These are phyloP conservation scores for Mycena pura DNA, from an alignment of 768 basidiomycete genomes.

Conservation along the genomic window DNA sequence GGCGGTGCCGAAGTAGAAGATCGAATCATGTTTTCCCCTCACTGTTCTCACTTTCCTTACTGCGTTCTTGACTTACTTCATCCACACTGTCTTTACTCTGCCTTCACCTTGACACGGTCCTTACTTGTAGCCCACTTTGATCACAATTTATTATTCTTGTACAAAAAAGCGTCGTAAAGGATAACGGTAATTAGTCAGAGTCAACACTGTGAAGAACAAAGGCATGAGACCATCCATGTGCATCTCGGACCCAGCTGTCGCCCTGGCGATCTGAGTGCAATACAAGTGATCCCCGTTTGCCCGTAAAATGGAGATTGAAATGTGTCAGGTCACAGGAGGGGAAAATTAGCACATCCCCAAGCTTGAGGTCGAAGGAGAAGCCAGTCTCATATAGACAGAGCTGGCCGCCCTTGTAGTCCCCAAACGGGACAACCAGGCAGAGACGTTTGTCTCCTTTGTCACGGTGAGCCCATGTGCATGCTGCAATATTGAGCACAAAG, in stretches of 20 bases:
- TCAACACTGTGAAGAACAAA: no score
- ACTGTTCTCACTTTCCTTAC: background rate
- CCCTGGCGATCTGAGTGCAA: constrained; percentile 26
- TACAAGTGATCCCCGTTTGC: constrained; percentile 27
- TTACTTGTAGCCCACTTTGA: no score
- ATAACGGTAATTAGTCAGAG: no score
- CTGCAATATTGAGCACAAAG: background rate
- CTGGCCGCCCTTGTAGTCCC: constrained; percentile 26
- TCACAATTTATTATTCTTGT: no score
- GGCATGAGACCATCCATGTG: background rate
- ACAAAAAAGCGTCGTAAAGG: no score
- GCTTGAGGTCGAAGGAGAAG: constrained; percentile 20
- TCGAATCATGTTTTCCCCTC: background rate
- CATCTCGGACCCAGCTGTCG: background rate
- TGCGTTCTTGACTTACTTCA: background rate
- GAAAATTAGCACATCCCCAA: constrained; percentile 27
- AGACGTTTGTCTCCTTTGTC: background rate
- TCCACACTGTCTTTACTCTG: background rate
- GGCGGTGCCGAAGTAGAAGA: no score
- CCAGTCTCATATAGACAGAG: constrained; percentile 27
- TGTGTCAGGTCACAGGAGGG: constrained; percentile 23
- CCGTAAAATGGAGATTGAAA: constrained; percentile 27
- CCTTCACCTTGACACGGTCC: no score
- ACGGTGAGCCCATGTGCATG: background rate
- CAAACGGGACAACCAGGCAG: constrained; percentile 28